Evolutionary conservation across 2,329 filamentous ascomycete genomes (phyloP).

Genomic region (Colletotrichum tropicicola): DNA sequence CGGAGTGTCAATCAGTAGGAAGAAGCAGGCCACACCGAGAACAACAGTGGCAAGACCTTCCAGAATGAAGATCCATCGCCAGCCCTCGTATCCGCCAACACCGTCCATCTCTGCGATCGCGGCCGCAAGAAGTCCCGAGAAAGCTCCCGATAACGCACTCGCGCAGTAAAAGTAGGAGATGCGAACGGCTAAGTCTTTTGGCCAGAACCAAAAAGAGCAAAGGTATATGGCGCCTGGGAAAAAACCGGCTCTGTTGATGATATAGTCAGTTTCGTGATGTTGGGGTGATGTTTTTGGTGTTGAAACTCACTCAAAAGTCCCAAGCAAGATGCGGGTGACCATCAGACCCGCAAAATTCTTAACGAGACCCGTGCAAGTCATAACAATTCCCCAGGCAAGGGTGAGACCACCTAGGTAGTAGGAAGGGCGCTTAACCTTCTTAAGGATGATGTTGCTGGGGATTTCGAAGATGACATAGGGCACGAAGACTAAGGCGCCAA

Average conservation of each 20-base stretch:
- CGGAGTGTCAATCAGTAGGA: constrained; percentile 36
- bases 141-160: constrained; percentile 73
- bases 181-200: constrained; percentile 37
- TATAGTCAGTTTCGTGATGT: no score
- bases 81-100: constrained; percentile 47
- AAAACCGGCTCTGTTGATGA: constrained; percentile 55
- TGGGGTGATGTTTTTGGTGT: background rate
- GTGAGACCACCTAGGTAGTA: constrained; percentile 74
- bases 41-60: constrained; percentile 37
- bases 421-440: constrained; percentile 66
- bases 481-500: constrained; percentile 60
- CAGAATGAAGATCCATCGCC: constrained; percentile 44
- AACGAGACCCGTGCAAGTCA: constrained; percentile 36
- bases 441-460: constrained; percentile 72
- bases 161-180: constrained; percentile 77
- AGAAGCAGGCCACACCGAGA: constrained; percentile 36
- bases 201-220: constrained; percentile 60
- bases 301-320: constrained; percentile 55
- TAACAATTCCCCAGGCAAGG: constrained; percentile 48
- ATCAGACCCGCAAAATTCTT: constrained; percentile 35
- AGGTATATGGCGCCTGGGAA: constrained; percentile 64
- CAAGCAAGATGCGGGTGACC: constrained; percentile 53
- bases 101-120: constrained; percentile 63
- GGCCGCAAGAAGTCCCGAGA: constrained; percentile 67
- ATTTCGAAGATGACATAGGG: constrained; percentile 73